Evolutionary conservation across 371 early-diverging fungal genomes (phyloP), one percentile per base, ranked within the genome.

Genomic region (Mucor saturninus): DNA sequence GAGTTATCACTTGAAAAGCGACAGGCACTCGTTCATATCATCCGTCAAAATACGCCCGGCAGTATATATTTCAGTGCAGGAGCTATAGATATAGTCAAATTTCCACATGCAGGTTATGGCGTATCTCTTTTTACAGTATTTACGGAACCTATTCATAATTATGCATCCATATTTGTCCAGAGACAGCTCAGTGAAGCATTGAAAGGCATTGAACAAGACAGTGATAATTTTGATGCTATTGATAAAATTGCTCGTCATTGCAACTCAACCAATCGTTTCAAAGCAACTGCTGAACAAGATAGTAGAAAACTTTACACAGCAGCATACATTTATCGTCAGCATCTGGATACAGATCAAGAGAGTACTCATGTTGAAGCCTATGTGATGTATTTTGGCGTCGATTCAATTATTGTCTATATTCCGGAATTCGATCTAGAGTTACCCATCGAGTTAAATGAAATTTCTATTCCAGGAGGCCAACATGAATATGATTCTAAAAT

Each of bases 91-190:
- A 86, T 83, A 26, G 55, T 71, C 10, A 75, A 67, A 48, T 89
- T 75, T 58, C 62, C 56, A 3, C 92, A 93, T 71, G 88, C 87
- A 60, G 86, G 88, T 0, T 81, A 88, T 38, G 87, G 81, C 42
- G 83, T 86, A 2, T 82, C 84, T 0, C 71, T 92, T 28, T 94
- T 89, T 74, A 91, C 94, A 13, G 83, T 92, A 54, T 94, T 94
- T 67, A 92, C 92, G 9, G 93, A 94, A 6, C 98, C 98, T 0
- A 95, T 95, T 50, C 86, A 95, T n/a, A 84, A 95, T 53, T 97
- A 96, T 72, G 91, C 97, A 54, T 96, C 97, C 63, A 79, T 98
- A 40, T 69, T 94, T 55, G 96, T 95, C 0, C 98, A 98, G 65
- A 86, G 96, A 9, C 80, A 83, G 42, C 64, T 91, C 4, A 68